Evolutionary conservation across 2,329 filamentous ascomycete species (phyloP).

Genomic region (Colletotrichum sp.): DNA sequence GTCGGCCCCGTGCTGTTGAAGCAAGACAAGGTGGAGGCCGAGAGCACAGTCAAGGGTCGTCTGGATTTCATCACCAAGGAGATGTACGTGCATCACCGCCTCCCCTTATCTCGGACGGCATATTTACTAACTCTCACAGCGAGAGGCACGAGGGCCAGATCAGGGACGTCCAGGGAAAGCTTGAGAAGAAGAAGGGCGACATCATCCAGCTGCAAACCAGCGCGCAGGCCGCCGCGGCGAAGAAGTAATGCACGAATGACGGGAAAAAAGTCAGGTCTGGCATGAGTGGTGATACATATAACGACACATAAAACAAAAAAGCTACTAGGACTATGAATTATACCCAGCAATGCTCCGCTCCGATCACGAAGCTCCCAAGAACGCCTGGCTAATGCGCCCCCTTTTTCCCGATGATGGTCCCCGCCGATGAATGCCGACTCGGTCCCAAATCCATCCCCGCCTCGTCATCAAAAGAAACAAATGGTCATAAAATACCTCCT

Average conservation of each 20-base stretch:
- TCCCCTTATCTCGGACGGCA: neutral
- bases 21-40: conserved; percentile 90
- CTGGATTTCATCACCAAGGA: conserved; percentile 93
- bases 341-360: conserved; percentile 21
- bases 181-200: conserved; percentile 64
- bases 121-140: conserved; percentile 22
- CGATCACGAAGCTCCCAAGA: neutral
- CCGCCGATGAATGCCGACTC: neutral
- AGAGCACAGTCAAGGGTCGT: conserved; percentile 87
- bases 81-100: conserved; percentile 65
- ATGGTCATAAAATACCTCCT: neutral
- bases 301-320: neutral
- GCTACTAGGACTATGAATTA: conserved; percentile 18
- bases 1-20: conserved; percentile 92
- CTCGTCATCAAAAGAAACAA: neutral
- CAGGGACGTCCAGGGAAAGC: conserved; percentile 59
- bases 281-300: conserved; percentile 18
- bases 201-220: conserved; percentile 62
- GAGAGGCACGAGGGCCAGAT: conserved; percentile 55
- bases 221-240: conserved; percentile 46
- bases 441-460: neutral
- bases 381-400: conserved; percentile 16
- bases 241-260: conserved; percentile 21
- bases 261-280: neutral
- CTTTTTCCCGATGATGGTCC: neutral